phyloP scores from a whole-genome alignment of 495 filamentous ascomycete genomes.

The Alectoria sarmentosa region DNA sequence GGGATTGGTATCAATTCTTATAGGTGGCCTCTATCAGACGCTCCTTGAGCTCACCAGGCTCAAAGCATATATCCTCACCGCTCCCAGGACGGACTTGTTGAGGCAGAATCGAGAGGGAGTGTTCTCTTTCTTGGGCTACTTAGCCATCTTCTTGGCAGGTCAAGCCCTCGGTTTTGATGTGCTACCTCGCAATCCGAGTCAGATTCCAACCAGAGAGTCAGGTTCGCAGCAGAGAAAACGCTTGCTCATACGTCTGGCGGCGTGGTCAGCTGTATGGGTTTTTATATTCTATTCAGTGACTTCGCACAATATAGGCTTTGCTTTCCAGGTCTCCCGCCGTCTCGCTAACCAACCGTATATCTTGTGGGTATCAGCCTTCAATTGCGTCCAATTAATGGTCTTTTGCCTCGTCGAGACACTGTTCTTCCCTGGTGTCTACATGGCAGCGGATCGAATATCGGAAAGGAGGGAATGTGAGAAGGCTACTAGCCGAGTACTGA shows the following conservation, averaged over 20 bases:
- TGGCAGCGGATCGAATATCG: constrained; percentile 36
- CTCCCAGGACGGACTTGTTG: constrained; percentile 65
- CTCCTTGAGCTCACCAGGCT: constrained; percentile 69
- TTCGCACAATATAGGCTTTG: constrained; percentile 59
- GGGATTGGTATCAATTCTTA: constrained; percentile 57
- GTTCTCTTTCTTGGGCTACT: constrained; percentile 87
- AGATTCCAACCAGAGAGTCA: constrained; percentile 27
- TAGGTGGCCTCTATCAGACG: constrained; percentile 62
- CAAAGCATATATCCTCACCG: constrained; percentile 78
- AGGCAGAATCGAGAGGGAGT: constrained; percentile 91
- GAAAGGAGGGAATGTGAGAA: constrained; percentile 43
- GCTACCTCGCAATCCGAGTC: constrained; percentile 50
- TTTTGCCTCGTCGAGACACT: constrained; percentile 71
- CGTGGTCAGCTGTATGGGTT: constrained; percentile 59
- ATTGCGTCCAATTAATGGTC: constrained; percentile 65
- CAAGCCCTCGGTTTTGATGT: constrained; percentile 73
- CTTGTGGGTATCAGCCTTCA: constrained; percentile 86
- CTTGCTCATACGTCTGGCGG: constrained; percentile 52
- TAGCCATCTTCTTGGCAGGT: constrained; percentile 90
- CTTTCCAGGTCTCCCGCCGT: constrained; percentile 72
- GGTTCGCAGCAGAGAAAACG: constrained; percentile 36
- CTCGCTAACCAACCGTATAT: constrained; percentile 92
- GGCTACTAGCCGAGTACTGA: constrained; percentile 68
- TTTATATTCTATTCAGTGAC: constrained; percentile 59
- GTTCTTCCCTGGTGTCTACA: constrained; percentile 67